Base-by-base conservation (phyloP, 192 early-diverging fungal species). In the Backusella psychrophila region DNA sequence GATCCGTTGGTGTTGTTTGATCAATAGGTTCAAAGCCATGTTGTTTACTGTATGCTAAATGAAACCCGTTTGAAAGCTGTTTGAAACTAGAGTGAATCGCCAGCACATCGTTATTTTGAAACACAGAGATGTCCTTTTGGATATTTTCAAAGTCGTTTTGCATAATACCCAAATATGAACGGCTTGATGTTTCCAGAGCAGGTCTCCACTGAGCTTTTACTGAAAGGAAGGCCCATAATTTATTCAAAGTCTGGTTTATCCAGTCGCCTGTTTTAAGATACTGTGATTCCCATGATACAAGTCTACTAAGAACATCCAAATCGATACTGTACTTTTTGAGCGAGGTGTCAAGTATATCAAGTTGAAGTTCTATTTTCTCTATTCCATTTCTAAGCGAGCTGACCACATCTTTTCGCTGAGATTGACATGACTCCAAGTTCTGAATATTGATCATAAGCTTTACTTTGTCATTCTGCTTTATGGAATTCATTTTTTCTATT, bases 51-150 rank as follows among this genome's bases (percentile, higher is more conserved):
- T 63, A 63, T 29, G 12, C 56, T 14, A 63, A 63, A 26, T 71
- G 41, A n/a, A 82, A 69, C 26, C 79, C 78, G 4, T 82, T 73
- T 21, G 52, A 77, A 33, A 82, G 39, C 4, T 39, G 49, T 8
- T 70, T 52, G 23, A 82, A 75, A 44, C 56, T 66, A 23, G 59
- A 11, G 7, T 74, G 29, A n/a, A 77, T 39, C 34, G 14, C 12
- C 35, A 42, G 36, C 17, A 82, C 35, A 14, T 80, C 63, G 4
- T 80, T 34, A 34, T 38, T 23, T 14, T 80, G 71, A 59, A 82
- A 82, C 59, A 80, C 69, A 21, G 36, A 49, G 2, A 80, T 39
- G 15, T 73, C 53, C 6, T 46, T n/a, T 15, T 59, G 34, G 6
- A 81, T 33, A 69, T 38, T 23, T 23, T 36, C 52, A 39, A 74